A percentile compares a stretch with the other conserved stretches of the same genome.
Conservation (phyloP, 2,329 filamentous ascomycete species). For the Botrytis medusae region DNA sequence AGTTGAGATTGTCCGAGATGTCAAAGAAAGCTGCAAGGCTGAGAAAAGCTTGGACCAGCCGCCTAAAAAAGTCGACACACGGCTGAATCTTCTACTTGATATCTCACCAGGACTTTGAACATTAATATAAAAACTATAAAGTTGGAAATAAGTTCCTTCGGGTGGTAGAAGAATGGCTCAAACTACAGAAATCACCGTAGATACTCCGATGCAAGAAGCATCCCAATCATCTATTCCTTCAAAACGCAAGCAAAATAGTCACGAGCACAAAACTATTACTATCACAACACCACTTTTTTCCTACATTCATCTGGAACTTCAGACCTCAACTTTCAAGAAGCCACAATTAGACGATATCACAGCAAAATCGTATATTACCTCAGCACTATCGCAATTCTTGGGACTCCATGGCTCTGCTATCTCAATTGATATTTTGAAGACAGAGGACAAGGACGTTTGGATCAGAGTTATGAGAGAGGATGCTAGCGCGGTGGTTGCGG, state of each 20-base stretch:
- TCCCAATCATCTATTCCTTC: background rate
- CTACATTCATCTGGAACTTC: constrained; percentile 56
- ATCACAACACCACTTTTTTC: constrained; percentile 54
- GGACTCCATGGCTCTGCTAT: constrained; percentile 68
- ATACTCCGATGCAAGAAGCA: constrained; percentile 15
- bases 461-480: constrained; percentile 64
- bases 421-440: constrained; percentile 67
- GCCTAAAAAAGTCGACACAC: constrained; percentile 2
- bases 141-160: background rate
- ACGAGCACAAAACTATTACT: constrained; percentile 53
- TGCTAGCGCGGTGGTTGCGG: constrained; percentile 59
- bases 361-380: constrained; percentile 60
- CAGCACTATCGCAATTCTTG: constrained; percentile 66
- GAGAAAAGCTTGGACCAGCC: constrained; percentile 14
- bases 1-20: background rate
- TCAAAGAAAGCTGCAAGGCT: constrained; percentile 20
- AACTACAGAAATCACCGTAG: background rate
- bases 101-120: background rate
- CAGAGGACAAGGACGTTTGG: constrained; percentile 58
- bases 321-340: constrained; percentile 38
- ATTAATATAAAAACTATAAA: background rate
- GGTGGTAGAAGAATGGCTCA: background rate
- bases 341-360: constrained; percentile 59
- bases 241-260: constrained; percentile 28
- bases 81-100: constrained; percentile 2